Evolutionary conservation across 805 yeast genomes (phyloP).

Genomic region (Saccharomycopsis capsularis): DNA sequence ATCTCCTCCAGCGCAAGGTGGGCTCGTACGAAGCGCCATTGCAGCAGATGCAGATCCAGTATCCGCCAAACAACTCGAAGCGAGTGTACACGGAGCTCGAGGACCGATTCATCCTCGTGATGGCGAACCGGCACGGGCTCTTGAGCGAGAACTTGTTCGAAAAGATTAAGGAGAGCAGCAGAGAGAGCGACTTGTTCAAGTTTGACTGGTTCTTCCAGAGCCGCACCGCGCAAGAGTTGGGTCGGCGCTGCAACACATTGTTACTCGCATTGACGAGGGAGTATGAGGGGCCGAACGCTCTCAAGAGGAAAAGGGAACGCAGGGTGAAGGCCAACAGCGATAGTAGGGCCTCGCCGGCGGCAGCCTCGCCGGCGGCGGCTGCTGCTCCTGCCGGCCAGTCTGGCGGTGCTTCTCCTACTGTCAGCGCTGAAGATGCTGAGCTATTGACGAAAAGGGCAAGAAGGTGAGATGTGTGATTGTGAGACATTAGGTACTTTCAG

Average conservation of each 20-base stretch:
- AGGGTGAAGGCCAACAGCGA: conserved; percentile 1
- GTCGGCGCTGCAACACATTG: conserved; percentile 62
- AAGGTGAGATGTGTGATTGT: too few relatives aligned
- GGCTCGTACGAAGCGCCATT: conserved; percentile 51
- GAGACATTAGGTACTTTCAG: too few relatives aligned
- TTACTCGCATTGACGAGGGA: conserved; percentile 65
- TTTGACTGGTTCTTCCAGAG: conserved; percentile 72
- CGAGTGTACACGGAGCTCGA: conserved; percentile 62
- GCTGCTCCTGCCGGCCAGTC: too few relatives aligned
- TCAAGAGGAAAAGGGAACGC: conserved; percentile 38
- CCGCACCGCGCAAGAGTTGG: conserved; percentile 63
- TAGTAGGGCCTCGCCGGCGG: not conserved
- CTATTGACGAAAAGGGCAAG: too few relatives aligned
- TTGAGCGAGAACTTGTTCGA: conserved; percentile 54
- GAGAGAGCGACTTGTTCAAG: conserved; percentile 50
- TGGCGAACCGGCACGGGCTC: conserved; percentile 61
- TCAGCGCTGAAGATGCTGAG: too few relatives aligned
- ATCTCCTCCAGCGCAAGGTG: conserved; percentile 46
- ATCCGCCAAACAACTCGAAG: conserved; percentile 80
- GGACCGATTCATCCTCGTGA: conserved; percentile 57
- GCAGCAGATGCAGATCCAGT: conserved; percentile 55
- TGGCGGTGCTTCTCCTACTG: too few relatives aligned
- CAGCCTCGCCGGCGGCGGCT: not conserved
- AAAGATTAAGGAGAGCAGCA: conserved; percentile 57
- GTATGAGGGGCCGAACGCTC: conserved; percentile 52